These are phyloP conservation scores for Pythium plurisporium DNA, from an alignment of 352 stramenopile genomes.

Conservation along the genomic window DNA sequence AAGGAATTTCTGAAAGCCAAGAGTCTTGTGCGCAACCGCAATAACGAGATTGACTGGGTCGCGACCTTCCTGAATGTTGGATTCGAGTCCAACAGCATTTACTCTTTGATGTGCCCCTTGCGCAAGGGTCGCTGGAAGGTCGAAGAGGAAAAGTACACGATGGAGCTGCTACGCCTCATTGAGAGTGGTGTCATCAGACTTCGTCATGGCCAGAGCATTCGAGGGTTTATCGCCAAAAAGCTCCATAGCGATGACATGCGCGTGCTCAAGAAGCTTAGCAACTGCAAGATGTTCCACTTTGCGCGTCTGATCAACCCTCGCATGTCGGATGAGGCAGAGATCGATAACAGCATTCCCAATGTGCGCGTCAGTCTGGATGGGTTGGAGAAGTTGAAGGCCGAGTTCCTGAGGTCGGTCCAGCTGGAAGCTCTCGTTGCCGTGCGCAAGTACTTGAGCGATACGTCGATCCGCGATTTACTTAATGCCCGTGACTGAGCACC, in stretches of 20 bases:
- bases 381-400: conserved; percentile 51
- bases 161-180: conserved; percentile 61
- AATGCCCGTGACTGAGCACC: conserved; percentile 30
- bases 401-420: conserved; percentile 75
- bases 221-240: conserved; percentile 67
- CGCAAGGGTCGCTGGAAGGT: conserved; percentile 72
- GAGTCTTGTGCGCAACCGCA: conserved; percentile 58
- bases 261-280: conserved; percentile 82
- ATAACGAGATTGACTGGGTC: conserved; percentile 79
- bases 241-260: conserved; percentile 81
- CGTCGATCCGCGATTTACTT: conserved; percentile 58
- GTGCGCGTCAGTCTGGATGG: conserved; percentile 27
- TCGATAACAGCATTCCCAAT: conserved; percentile 38
- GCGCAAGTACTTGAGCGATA: conserved; percentile 68
- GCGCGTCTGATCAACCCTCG: conserved; percentile 52
- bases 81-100: conserved; percentile 70
- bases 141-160: conserved; percentile 70
- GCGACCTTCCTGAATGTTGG: conserved; percentile 69
- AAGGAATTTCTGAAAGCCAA: conserved; percentile 61
- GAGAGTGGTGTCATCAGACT: conserved; percentile 59
- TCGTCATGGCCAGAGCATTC: conserved; percentile 61
- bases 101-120: conserved; percentile 66
- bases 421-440: conserved; percentile 71
- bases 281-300: conserved; percentile 80
- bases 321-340: conserved; percentile 47